These are phyloP conservation scores for Geotrichum cucujoidarum DNA, from an alignment of 1,139 yeast species.

Conservation along the genomic window DNA sequence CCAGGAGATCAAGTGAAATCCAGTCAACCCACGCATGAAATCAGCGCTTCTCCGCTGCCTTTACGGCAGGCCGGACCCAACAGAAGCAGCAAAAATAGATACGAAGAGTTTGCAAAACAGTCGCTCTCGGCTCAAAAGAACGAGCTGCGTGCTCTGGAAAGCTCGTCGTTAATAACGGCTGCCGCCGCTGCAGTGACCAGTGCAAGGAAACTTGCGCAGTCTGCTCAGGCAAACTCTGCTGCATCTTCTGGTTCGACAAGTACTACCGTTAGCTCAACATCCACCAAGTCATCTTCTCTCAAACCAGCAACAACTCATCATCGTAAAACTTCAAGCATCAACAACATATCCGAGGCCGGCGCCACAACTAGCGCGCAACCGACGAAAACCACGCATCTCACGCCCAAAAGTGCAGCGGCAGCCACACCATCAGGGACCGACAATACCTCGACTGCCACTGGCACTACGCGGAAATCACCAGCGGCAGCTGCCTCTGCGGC, in stretches of 20 bases:
- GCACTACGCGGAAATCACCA: neutral
- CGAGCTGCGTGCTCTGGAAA: slow-evolving; percentile 11
- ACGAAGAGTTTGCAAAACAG: slow-evolving; percentile 10
- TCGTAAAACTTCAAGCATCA: neutral
- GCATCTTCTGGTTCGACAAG: neutral
- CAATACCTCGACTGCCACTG: neutral
- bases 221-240: neutral
- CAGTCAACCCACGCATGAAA: too few relatives aligned
- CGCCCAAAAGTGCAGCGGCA: too few relatives aligned
- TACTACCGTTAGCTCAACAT: neutral
- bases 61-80: slow-evolving; percentile 16
- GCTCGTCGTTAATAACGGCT: slow-evolving; percentile 12
- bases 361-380: too few relatives aligned
- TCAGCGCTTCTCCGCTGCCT: neutral
- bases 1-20: too few relatives aligned
- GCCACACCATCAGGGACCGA: neutral
- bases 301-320: neutral
- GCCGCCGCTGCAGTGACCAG: slow-evolving; percentile 16
- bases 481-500: slow-evolving; percentile 11
- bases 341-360: too few relatives aligned
- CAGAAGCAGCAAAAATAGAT: slow-evolving; percentile 12
- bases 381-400: too few relatives aligned
- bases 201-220: neutral
- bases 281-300: neutral
- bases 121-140: slow-evolving; percentile 7